Conservation (phyloP, 805 yeast genomes). For the Kodamaea kaohsiungensis region DNA sequence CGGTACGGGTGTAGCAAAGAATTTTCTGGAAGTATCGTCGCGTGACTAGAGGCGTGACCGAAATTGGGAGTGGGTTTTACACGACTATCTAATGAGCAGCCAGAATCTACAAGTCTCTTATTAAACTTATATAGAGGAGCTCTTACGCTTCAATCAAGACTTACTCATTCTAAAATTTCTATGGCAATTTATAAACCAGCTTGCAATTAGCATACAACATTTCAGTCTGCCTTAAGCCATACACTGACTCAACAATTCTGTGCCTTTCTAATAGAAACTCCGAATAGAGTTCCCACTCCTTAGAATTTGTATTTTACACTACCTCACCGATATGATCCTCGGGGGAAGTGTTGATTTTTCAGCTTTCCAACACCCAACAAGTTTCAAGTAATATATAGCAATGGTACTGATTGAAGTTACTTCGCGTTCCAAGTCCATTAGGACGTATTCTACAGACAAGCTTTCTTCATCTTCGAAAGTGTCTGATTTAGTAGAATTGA, state of each 20-base stretch:
- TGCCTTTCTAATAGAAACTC: no score
- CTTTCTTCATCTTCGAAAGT: conserved; percentile 30
- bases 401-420: conserved; percentile 53
- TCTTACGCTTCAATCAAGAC: no score
- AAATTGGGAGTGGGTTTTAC: background rate
- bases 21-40: background rate
- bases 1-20: background rate
- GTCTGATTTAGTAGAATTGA: conserved; percentile 42
- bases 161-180: no score
- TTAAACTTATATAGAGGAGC: no score
- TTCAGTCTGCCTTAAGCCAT: no score
- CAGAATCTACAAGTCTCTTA: no score
- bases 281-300: no score
- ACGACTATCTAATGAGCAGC: no score
- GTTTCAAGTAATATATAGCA: background rate
- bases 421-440: conserved; percentile 62
- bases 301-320: no score
- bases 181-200: no score
- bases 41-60: background rate
- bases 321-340: background rate
- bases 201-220: no score
- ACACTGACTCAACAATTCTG: no score
- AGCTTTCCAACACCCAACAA: background rate
- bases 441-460: conserved; percentile 46
- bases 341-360: background rate